Evolutionary conservation across 306 rosid species (phyloP).

Genomic region (Trifolium fragiferum): DNA sequence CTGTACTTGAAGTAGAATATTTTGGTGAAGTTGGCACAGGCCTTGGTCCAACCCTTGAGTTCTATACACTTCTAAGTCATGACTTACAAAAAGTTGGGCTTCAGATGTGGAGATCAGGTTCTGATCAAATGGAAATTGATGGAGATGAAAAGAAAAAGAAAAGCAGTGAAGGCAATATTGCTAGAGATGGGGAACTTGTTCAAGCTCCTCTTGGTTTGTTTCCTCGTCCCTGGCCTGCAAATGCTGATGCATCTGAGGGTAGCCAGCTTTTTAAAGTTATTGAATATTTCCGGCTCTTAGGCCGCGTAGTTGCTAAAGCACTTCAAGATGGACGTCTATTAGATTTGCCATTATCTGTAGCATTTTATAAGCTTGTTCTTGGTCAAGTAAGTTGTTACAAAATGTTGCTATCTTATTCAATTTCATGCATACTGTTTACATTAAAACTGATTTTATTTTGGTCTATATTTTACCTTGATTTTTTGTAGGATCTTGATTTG

Average conservation of each 20-base stretch:
- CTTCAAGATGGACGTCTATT: constrained; percentile 97
- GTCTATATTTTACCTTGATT: constrained; percentile 9
- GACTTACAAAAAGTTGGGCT: constrained; percentile 87
- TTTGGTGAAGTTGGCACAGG: constrained; percentile 99
- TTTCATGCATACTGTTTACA: constrained; percentile 5
- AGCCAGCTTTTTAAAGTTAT: constrained; percentile 71
- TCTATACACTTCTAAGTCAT: constrained; percentile 92
- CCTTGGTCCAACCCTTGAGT: constrained; percentile 98
- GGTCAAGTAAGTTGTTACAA: constrained; percentile 74
- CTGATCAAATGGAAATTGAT: constrained; percentile 72
- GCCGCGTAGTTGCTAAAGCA: constrained; percentile 97
- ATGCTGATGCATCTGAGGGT: constrained; percentile 74
- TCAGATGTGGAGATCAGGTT: constrained; percentile 89
- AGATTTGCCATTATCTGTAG: constrained; percentile 87
- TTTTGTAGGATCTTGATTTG: constrained; percentile 93
- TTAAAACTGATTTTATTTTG: constrained; percentile 15
- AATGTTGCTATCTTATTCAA: constrained; percentile 7
- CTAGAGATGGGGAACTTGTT: constrained; percentile 63
- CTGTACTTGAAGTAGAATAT: constrained; percentile 98
- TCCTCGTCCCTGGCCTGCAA: constrained; percentile 91
- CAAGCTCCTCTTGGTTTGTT: constrained; percentile 91
- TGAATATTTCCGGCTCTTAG: constrained; percentile 87
- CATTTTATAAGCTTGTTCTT: constrained; percentile 88
- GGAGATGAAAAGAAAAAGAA: constrained; percentile 61
- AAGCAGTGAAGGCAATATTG: constrained; percentile 48